Base-by-base conservation (phyloP, 2,329 filamentous ascomycete species). In the Ciborinia camelliae region DNA sequence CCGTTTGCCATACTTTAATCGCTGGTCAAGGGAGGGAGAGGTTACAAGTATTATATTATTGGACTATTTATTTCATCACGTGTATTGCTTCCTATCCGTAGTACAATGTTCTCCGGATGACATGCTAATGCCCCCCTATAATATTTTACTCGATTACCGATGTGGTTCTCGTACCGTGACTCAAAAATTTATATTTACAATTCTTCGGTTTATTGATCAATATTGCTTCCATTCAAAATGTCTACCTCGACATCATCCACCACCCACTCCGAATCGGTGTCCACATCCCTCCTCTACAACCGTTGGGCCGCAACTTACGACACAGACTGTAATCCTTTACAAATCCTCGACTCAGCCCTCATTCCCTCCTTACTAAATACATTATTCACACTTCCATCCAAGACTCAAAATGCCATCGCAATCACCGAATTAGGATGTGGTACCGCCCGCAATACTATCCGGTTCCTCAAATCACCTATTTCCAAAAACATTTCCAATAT, bases 301-400 rank as follows among this genome's bases (percentile, higher is more conserved):
- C 76, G 78, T 63, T 84, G 81, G 81, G 78, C 81, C 35, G 68
- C 70, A 52, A 72, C 86, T 51, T 90, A 89, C 76, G 86, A 90
- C 74, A 83, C 79, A 39, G 86, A 90, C 68, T 84, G 83, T 39
- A 90, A 89, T 72, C 86, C 89, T 73, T 79, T 90, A 0, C 86
- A 89, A 76, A 80, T 81, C 1, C 79, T 89, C 23, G 87, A 90
- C 72, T 82, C 84, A 47, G 68, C 81, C 18, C 82, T 87, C 71
- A 80, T 89, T 70, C 72, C 75, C 18, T 71, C 71, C 1, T 72
- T 86, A 0, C 78, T 89, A 0, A 81, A 83, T 0, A 68, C 73
- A 0, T 81, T 86, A 52, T 69, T 86, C 4, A 73, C 14, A 79
- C 53, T 66, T 63, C 48, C 68, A 69, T 45, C 53, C 48, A 12